Evolutionary conservation across 2,329 filamentous ascomycete species (phyloP).

Genomic region (Tolypocladium nubicola): DNA sequence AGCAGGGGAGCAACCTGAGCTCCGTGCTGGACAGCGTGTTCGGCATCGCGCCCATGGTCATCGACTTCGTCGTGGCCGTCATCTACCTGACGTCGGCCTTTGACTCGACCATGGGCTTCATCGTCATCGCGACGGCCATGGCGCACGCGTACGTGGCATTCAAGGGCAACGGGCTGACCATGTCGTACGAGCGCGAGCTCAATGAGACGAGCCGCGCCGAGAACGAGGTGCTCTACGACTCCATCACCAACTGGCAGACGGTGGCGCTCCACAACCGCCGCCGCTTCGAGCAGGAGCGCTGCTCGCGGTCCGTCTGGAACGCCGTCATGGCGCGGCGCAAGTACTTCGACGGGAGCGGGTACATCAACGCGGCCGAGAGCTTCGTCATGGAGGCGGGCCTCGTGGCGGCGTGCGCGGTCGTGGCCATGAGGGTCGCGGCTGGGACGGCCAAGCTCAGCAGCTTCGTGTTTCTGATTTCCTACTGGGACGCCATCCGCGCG

Average conservation of each 20-base stretch:
- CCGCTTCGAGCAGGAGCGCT: constrained; percentile 12
- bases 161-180: constrained; percentile 2
- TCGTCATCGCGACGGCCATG: constrained; percentile 9
- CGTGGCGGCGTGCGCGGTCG: constrained; percentile 3
- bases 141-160: constrained; percentile 2
- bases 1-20: constrained; percentile 50
- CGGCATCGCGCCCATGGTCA: constrained; percentile 47
- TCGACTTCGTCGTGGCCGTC: constrained; percentile 52
- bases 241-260: constrained; percentile 3
- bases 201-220: constrained; percentile 2
- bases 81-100: constrained; percentile 51
- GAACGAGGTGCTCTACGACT: constrained; percentile 3
- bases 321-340: background rate
- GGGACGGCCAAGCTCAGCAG: constrained; percentile 16
- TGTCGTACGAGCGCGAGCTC: constrained; percentile 2
- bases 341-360: constrained; percentile 1
- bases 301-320: constrained; percentile 3
- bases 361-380: constrained; percentile 4
- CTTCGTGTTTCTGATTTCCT: constrained; percentile 55
- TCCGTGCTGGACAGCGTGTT: constrained; percentile 49
- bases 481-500: constrained; percentile 42
- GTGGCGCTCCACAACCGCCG: constrained; percentile 7
- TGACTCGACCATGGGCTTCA: constrained; percentile 24
- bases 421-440: constrained; percentile 3
- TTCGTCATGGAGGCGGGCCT: constrained; percentile 9